Evolutionary conservation across 495 filamentous ascomycete genomes (phyloP).

Genomic region (Pyrenopolyporus hunteri): DNA sequence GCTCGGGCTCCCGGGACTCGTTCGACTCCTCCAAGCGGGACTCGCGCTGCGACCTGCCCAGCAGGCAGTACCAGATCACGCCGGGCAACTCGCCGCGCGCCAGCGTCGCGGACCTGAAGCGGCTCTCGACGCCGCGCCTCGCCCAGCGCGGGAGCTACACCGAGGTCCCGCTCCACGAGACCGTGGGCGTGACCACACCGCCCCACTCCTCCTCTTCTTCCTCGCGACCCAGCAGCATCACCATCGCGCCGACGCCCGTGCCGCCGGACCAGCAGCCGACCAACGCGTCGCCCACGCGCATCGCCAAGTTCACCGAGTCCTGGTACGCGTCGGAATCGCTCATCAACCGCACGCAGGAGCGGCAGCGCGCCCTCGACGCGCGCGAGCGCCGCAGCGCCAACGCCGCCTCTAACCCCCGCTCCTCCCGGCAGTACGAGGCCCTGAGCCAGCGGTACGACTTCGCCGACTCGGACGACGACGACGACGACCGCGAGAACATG

Average conservation of each 20-base stretch:
- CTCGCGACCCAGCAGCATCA: constrained; percentile 42
- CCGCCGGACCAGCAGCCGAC: constrained; percentile 48
- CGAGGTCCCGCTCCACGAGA: constrained; percentile 48
- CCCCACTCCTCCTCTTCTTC: constrained; percentile 37
- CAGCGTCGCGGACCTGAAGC: constrained; percentile 49
- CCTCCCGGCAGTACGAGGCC: constrained; percentile 55
- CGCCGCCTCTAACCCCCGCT: not conserved
- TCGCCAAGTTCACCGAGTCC: constrained; percentile 67
- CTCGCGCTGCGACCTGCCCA: constrained; percentile 58
- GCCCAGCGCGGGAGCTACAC: constrained; percentile 46
- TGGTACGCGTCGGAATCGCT: constrained; percentile 62
- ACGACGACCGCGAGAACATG: constrained; percentile 32
- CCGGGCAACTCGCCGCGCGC: constrained; percentile 54
- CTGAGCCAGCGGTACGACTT: constrained; percentile 56
- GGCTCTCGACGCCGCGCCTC: constrained; percentile 45
- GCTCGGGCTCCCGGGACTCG: constrained; percentile 62
- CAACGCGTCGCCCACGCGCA: constrained; percentile 53
- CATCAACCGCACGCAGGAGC: constrained; percentile 58
- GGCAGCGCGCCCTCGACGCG: constrained; percentile 44
- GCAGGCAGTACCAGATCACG: constrained; percentile 56
- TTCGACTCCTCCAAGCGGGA: constrained; percentile 54
- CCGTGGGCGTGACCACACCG: constrained; percentile 37
- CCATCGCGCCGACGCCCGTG: constrained; percentile 28
- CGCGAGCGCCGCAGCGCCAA: constrained; percentile 52
- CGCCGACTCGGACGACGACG: constrained; percentile 44